A percentile compares a stretch with the other conserved stretches of the same genome.
Conservation (phyloP, 495 filamentous ascomycete species). For the Neurospora sp. region DNA sequence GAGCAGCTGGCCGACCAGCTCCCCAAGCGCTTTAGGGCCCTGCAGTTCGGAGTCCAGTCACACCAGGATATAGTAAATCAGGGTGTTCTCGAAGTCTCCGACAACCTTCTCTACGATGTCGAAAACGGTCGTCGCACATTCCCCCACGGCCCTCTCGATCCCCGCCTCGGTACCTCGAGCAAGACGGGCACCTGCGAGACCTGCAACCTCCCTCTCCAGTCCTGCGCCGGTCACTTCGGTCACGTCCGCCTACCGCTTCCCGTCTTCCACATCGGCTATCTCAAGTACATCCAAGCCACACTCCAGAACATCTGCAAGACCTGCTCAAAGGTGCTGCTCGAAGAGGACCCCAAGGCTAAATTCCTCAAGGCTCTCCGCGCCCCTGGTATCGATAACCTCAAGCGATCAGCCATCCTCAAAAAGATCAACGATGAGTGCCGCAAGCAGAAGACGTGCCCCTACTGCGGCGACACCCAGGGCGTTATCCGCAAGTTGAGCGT, state of each 20-base stretch:
- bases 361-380: slow-evolving; percentile 70
- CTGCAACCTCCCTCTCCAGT: slow-evolving; percentile 63
- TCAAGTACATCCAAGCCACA: slow-evolving; percentile 79
- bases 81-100: slow-evolving; percentile 82
- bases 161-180: slow-evolving; percentile 78
- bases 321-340: slow-evolving; percentile 67
- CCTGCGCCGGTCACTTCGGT: slow-evolving; percentile 92
- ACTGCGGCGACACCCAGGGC: slow-evolving; percentile 74
- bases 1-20: slow-evolving; percentile 79
- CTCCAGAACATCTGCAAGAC: slow-evolving; percentile 92
- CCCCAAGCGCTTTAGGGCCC: slow-evolving; percentile 82
- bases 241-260: slow-evolving; percentile 83
- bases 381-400: slow-evolving; percentile 77
- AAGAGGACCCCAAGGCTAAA: slow-evolving; percentile 49
- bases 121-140: slow-evolving; percentile 60
- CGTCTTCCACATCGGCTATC: slow-evolving; percentile 90
- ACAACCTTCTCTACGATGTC: slow-evolving; percentile 82
- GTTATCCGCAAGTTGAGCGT: slow-evolving; percentile 79
- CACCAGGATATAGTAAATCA: slow-evolving; percentile 91
- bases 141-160: slow-evolving; percentile 75
- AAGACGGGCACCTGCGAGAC: slow-evolving; percentile 66
- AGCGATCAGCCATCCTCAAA: slow-evolving; percentile 68
- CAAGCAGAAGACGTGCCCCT: slow-evolving; percentile 67
- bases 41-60: slow-evolving; percentile 91
- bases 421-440: slow-evolving; percentile 79